A percentile compares a stretch with the other conserved stretches of the same genome.
phyloP scores from a whole-genome alignment of 1,139 yeast species.

The Hansenula sp. region DNA sequence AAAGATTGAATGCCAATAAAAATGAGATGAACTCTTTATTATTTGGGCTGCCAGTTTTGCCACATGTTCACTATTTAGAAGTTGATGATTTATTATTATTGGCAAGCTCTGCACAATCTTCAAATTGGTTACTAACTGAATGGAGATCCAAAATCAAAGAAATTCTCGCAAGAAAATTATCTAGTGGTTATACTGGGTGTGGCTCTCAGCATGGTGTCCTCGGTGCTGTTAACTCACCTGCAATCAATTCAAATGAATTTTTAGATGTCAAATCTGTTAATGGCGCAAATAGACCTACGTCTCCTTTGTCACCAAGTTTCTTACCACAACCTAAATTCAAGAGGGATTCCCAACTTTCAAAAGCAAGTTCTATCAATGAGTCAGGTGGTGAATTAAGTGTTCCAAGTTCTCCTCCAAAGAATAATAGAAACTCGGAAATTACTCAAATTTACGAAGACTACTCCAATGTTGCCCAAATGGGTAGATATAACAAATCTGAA shows the following conservation, averaged over 20 bases:
- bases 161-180: constrained; percentile 59
- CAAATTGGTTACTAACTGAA: constrained; percentile 59
- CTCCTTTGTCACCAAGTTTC: constrained; percentile 27
- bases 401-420: constrained; percentile 13
- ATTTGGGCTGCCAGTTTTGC: constrained; percentile 90
- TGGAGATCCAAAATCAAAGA: constrained; percentile 70
- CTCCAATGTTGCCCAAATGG: constrained; percentile 16
- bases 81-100: constrained; percentile 49
- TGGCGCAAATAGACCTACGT: constrained; percentile 22
- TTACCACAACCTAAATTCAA: constrained; percentile 21
- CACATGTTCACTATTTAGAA: constrained; percentile 78
- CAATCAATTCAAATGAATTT: constrained; percentile 31
- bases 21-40: constrained; percentile 72
- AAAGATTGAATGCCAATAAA: constrained; percentile 83
- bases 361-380: constrained; percentile 15
- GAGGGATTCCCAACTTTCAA: constrained; percentile 18
- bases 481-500: constrained; percentile 4
- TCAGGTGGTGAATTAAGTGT: constrained; percentile 9
- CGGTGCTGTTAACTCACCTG: constrained; percentile 52
- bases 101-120: constrained; percentile 30
- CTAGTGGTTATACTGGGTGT: constrained; percentile 79
- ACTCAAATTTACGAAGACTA: constrained; percentile 25
- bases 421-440: constrained; percentile 22
- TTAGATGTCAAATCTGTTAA: constrained; percentile 21
- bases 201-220: constrained; percentile 63